These are phyloP conservation scores for Epichloe elymi DNA, from an alignment of 2,329 filamentous ascomycete genomes.

Conservation along the genomic window DNA sequence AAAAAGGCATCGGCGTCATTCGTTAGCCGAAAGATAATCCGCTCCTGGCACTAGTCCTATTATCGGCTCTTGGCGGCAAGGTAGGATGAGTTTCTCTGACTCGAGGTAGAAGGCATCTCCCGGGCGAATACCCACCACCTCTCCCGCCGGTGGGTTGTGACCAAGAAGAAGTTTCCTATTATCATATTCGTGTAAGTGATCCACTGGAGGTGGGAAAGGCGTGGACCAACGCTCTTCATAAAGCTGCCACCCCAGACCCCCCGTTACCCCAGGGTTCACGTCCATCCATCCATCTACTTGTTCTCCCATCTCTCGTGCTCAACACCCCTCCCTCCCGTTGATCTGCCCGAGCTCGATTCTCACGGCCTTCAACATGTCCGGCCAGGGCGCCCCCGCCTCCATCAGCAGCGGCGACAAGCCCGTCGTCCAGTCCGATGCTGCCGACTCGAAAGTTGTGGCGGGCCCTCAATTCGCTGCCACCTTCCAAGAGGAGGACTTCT, in stretches of 20 bases:
- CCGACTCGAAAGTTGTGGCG: constrained; percentile 4
- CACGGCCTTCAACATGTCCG: constrained; percentile 1
- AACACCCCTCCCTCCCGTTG: background rate
- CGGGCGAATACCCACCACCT: background rate
- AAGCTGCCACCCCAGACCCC: background rate
- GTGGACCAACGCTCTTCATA: background rate
- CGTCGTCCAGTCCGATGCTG: background rate
- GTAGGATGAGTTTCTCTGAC: background rate
- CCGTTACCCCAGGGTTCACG: no score
- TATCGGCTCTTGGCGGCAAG: background rate
- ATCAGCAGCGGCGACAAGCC: constrained; percentile 5
- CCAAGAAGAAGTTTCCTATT: background rate
- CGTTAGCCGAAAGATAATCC: background rate
- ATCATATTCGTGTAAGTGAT: background rate
- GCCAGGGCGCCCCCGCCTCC: background rate
- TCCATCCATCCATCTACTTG: no score
- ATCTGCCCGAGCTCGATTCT: background rate
- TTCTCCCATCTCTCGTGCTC: no score
- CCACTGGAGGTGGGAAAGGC: background rate
- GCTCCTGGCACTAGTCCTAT: background rate
- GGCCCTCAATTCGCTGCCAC: constrained; percentile 5
- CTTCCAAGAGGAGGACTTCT: constrained; percentile 17
- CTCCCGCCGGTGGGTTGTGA: background rate
- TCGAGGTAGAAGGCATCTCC: no score
- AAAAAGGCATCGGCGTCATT: background rate